phyloP scores from a whole-genome alignment of 2,329 filamentous ascomycete species.

The Verticillium nubilum region DNA sequence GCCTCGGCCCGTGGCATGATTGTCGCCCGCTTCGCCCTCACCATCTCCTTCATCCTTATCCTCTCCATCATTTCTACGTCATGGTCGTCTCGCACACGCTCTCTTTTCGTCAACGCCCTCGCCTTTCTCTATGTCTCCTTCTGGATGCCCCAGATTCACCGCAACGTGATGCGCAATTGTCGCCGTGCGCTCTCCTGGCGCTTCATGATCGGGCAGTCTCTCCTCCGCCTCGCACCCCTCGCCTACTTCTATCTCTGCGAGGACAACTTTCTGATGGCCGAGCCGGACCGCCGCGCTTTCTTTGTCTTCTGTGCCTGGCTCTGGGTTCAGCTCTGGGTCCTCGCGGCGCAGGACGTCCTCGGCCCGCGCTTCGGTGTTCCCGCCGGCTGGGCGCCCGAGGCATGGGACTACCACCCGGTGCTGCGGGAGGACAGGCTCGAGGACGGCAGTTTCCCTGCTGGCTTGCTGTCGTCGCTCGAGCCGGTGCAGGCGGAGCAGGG shows the following conservation, averaged over 20 bases:
- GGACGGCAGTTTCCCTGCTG: conserved; percentile 74
- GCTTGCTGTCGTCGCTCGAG: conserved; percentile 44
- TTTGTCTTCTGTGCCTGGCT: conserved; percentile 67
- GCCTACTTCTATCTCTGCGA: conserved; percentile 77
- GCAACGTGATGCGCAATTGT: conserved; percentile 87
- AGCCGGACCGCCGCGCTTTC: conserved; percentile 62
- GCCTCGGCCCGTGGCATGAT: conserved; percentile 18
- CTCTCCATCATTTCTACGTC: conserved; percentile 54
- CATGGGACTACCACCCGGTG: conserved; percentile 93
- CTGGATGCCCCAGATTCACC: conserved; percentile 87
- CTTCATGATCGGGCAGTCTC: conserved; percentile 79
- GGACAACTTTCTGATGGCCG: conserved; percentile 77
- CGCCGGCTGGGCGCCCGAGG: conserved; percentile 60
- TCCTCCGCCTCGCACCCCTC: conserved; percentile 72
- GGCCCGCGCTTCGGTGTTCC: conserved; percentile 85
- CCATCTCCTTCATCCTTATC: conserved; percentile 51
- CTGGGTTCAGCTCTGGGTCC: conserved; percentile 75
- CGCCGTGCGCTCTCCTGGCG: conserved; percentile 87
- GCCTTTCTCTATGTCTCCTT: conserved; percentile 78
- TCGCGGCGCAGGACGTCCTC: conserved; percentile 78
- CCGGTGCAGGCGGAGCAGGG: conserved; percentile 26
- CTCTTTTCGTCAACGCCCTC: conserved; percentile 56
- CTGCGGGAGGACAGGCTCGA: conserved; percentile 78
- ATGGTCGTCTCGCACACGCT: conserved; percentile 52
- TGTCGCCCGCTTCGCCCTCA: conserved; percentile 51